Percentiles rank a stretch among this genome's conserved stretches.
phyloP scores from a whole-genome alignment of 257 asterid species.

The Agastache rugosa region DNA sequence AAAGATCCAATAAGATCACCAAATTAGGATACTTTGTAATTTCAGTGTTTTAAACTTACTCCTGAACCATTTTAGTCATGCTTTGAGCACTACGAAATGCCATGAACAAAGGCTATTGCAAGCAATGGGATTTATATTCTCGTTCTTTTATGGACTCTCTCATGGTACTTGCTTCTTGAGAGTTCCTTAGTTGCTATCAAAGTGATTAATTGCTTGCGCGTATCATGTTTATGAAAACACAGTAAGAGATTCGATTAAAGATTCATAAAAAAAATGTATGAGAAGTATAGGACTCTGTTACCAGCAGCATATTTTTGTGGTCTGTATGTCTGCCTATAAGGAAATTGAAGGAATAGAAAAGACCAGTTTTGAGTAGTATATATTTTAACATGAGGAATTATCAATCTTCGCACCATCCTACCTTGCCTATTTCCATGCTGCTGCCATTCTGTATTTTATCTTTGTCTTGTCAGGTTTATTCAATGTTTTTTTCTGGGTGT shows the following conservation, averaged over 20 bases:
- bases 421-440: not conserved
- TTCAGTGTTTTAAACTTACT: not conserved
- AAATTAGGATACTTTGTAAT: not conserved
- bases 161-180: not conserved
- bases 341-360: conserved; percentile 5
- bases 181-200: not conserved
- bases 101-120: not conserved
- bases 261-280: not conserved
- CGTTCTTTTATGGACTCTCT: not conserved
- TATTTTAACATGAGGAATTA: not conserved
- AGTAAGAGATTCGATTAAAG: not conserved
- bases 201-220: conserved; percentile 1
- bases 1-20: not conserved
- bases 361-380: not conserved
- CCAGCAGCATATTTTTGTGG: not conserved
- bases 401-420: not conserved
- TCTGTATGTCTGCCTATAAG: not conserved
- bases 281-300: not conserved
- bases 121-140: not conserved
- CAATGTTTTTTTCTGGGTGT: not conserved
- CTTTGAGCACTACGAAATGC: not conserved
- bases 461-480: not conserved
- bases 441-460: not conserved
- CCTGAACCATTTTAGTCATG: not conserved
- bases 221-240: not conserved